These are phyloP conservation scores for Backusella luteola DNA, from an alignment of 192 early-diverging fungal species.

Conservation along the genomic window DNA sequence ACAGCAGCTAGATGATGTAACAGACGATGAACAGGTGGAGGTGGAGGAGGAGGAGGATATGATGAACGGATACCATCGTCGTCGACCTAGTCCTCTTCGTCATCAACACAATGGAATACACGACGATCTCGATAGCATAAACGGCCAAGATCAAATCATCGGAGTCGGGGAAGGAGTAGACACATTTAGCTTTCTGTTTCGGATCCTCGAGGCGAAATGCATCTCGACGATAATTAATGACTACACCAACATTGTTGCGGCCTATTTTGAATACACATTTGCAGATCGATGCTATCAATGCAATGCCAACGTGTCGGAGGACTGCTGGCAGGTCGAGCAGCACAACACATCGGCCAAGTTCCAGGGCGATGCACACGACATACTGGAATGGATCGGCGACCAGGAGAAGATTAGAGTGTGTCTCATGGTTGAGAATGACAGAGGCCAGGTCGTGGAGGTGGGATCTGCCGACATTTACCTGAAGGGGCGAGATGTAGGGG, in stretches of 20 bases:
- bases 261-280: conserved; percentile 10
- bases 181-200: background rate
- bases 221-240: background rate
- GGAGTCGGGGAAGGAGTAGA: background rate
- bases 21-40: background rate
- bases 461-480: background rate
- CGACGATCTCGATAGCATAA: background rate
- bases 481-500: background rate
- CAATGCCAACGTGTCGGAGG: background rate
- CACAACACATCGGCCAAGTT: background rate
- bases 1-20: background rate
- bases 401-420: background rate
- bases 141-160: background rate
- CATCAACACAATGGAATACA: background rate
- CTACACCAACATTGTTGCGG: background rate
- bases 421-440: background rate
- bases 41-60: background rate
- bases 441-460: background rate
- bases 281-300: conserved; percentile 1
- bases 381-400: background rate
- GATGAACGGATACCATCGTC: background rate
- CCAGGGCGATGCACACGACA: background rate
- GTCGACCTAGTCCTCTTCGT: background rate
- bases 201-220: conserved; percentile 1
- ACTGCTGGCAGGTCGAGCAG: background rate